Evolutionary conservation across 108 stramenopile genomes (phyloP), one percentile per base, ranked within the genome.

Genomic region (Nitzschia palea): DNA sequence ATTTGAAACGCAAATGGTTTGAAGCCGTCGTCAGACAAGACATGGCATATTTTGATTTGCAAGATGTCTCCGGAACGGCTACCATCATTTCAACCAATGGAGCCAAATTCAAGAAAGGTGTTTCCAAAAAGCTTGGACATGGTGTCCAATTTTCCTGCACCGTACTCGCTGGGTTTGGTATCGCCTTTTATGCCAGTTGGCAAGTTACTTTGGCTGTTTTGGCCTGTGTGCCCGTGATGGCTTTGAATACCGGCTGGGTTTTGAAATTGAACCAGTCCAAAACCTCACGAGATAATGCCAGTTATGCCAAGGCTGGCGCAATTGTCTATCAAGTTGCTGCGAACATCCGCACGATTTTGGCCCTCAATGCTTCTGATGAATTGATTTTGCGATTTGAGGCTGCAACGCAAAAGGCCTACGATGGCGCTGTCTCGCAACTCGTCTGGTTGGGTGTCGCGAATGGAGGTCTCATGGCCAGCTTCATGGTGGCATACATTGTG

Each of bases 1-100:
- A 62, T 30, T 32, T 79, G 20, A 75, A 83, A 52, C 33, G 17
- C 10, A 35, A 65, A 10, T 83, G 81, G 81, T 79, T 86, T 43
- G 62, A 65, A n/a, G 79, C 85, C 10, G 70, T 86, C 18, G 64
- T 86, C 8, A 48, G 77, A 20, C 74, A 82, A 47, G 85, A 86
- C 51, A 78, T 86, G 76, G 62, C 81, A 32, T 86, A 80, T 61
- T 80, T 67, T 66, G 85, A 86, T 40, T 40, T 72, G 43, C 63
- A 72, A 29, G 80, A 86, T 65, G 77, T 82, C 9, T 65, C 80
- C 0, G 79, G 68, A 15, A 63, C 75, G 2, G 76, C 85, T 14
- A 71, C 81, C 1, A 62, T 77, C 23, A 76, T 81, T 32, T 52
- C 70, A 14, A 65, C 64, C 8, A 81, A 76, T 67, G 80, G 74